Evolutionary conservation across 2,329 filamentous ascomycete species (phyloP), one percentile per base, ranked within the genome.

Genomic region (Hypoxylon sp.): DNA sequence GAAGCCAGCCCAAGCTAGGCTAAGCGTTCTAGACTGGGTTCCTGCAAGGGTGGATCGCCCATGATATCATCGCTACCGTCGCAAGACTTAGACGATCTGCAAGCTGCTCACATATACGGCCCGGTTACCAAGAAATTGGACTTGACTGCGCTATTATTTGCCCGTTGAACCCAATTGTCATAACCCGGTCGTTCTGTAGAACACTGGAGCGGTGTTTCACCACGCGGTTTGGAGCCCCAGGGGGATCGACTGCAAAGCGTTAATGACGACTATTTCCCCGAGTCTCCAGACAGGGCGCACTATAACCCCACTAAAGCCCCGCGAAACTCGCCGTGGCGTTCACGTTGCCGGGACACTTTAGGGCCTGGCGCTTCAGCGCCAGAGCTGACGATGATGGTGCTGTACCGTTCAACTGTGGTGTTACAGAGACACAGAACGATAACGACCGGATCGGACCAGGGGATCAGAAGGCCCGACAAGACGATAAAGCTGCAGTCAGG

Each of bases 321-420:
- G 75, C 75, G 75, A 73, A 73, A 76, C 61, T 74, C 75, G 75
- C 75, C 75, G 75, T 77, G 74, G 71, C 73, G 67, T 53, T 69
- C 67, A 71, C 63, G 63, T 64, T 74, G 71, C 60, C 67, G 28
- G 50, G 60, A 19, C 60, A 59, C 64, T 69, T 72, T 69, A 66
- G 68, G 69, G 71, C 72, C 74, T 75, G 74, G 74, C 72, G 74
- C 75, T 64, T 68, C 63, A 69, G 74, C 71, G 75, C 73, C 73
- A 74, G 74, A 72, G 75, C 75, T 75, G 74, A 68, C 45, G 71
- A 67, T 71, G 68, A 69, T 72, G 38, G 19, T 41, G 38, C 2
- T 43, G 38, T 58, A 49, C 23, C 58, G 21, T 61, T 19, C 63
- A 10, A 63, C 13, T 67, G 61, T 48, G 59, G 61, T 48, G 61